A percentile compares a stretch with the other conserved stretches of the same genome.
These are phyloP conservation scores for Dendryphion nanum DNA, from an alignment of 2,329 filamentous ascomycete species.

Conservation along the genomic window DNA sequence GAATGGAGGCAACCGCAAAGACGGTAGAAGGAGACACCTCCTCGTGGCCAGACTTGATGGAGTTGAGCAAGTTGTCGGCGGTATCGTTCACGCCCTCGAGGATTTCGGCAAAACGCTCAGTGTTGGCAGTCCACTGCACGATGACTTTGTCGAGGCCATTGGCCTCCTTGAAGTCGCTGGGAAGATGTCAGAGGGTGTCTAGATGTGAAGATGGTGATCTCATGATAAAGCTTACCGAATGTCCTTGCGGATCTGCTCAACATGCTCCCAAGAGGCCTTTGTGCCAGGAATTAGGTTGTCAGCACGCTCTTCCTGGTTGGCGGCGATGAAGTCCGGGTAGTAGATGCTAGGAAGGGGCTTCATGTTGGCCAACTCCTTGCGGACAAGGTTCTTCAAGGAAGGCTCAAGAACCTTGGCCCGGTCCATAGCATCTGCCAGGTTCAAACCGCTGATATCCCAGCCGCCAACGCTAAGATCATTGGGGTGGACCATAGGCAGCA, in stretches of 20 bases:
- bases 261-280: conserved; percentile 83
- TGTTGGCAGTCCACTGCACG: conserved; percentile 98
- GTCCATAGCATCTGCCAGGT: conserved; percentile 90
- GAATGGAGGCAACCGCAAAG: conserved; percentile 91
- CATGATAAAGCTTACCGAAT: too few relatives aligned
- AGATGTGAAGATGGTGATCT: conserved; percentile 27
- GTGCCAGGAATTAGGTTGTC: conserved; percentile 83
- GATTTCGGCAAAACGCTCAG: conserved; percentile 91
- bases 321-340: conserved; percentile 98
- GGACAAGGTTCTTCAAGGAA: conserved; percentile 83
- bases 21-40: conserved; percentile 95
- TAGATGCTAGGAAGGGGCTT: conserved; percentile 91
- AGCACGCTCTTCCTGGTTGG: conserved; percentile 95
- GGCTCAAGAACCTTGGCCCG: conserved; percentile 93
- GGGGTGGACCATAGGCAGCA: conserved; percentile 95
- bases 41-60: conserved; percentile 81
- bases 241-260: conserved; percentile 89
- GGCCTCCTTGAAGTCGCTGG: conserved; percentile 86
- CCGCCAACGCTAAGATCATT: conserved; percentile 94
- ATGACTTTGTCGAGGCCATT: conserved; percentile 92
- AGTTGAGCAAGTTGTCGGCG: conserved; percentile 84
- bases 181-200: too few relatives aligned
- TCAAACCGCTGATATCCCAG: conserved; percentile 94
- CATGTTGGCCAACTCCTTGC: conserved; percentile 90
- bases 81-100: conserved; percentile 91